Evolutionary conservation across 1,284 basidiomycete species (phyloP), one percentile per base, ranked within the genome.

Genomic region (Hymenochaete sp.): DNA sequence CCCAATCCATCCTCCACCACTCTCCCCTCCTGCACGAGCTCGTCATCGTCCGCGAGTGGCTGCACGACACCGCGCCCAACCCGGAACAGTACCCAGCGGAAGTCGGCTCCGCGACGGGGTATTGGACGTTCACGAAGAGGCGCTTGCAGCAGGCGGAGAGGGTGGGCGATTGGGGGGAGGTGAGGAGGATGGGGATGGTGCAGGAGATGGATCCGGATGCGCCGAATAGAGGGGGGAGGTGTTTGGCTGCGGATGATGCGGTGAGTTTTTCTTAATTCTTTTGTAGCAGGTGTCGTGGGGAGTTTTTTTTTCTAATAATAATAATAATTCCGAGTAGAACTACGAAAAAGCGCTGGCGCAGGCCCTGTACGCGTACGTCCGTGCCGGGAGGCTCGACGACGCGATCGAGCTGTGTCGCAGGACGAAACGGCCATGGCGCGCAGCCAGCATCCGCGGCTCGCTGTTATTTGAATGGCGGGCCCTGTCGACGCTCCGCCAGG

Each of bases 361-460:
- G 47, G 77, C 82, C 0, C 59, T 93, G 13, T 93, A 88, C 62
- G 75, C 79, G 27, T 83, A 83, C 53, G 68, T 92, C 6, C 77
- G 91, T 26, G 79, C 84, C 3, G 95, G 95, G 13, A 71, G 82
- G 52, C 63, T 96, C 14, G 84, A 85, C 22, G 79, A 86, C 14
- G 93, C 93, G 0, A 70, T 93, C 7, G 82, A 88, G 31, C 66
- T 93, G 10, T 95, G 90, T 58, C 68, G 82, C 52, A 81, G 80
- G 56, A 83, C 87, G 0, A 82, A 91, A 51, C 88, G 95, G 55
- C 83, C 89, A 2, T 98, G 93, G 93, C 73, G 91, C 24, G 89
- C 90, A 0, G 89, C 89, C 0, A 86, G 82, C 47, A 77, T 95
- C 25, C 75, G 83, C 3, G 92, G 91, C 2, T 81, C 86, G 0